A percentile compares a stretch with the other conserved stretches of the same genome.
These are phyloP conservation scores for Delonix regia DNA, from an alignment of 306 rosid species.

Conservation along the genomic window DNA sequence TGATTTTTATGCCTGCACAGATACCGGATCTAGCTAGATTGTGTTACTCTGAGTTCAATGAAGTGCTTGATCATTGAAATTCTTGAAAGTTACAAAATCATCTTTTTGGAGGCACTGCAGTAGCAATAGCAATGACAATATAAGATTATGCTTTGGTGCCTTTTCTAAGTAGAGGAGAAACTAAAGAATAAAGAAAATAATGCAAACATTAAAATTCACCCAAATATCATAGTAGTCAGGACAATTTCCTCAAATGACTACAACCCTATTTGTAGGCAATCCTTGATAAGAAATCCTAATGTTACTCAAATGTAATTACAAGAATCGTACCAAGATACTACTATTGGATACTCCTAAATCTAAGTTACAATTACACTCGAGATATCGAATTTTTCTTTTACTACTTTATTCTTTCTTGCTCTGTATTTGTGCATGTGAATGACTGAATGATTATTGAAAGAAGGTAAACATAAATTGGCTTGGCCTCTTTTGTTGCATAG, in stretches of 20 bases:
- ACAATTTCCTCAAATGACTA: background rate
- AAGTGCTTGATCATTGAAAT: no score
- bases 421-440: background rate
- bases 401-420: background rate
- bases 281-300: background rate
- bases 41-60: no score
- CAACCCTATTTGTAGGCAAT: background rate
- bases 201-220: no score
- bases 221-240: no score
- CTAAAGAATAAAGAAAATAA: no score
- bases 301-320: background rate
- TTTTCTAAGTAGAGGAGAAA: no score
- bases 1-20: no score
- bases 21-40: no score
- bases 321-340: background rate
- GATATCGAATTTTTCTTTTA: background rate
- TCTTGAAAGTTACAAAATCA: no score
- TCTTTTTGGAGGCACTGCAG: no score
- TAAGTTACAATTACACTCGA: background rate
- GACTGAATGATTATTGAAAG: constrained; percentile 12
- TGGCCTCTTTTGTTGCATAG: constrained; percentile 44
- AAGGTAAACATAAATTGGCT: background rate
- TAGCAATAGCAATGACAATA: no score
- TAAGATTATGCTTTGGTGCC: no score
- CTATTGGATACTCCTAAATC: background rate